phyloP scores from a whole-genome alignment of 1,284 basidiomycete species.

The Ceratobasidium sp. region DNA sequence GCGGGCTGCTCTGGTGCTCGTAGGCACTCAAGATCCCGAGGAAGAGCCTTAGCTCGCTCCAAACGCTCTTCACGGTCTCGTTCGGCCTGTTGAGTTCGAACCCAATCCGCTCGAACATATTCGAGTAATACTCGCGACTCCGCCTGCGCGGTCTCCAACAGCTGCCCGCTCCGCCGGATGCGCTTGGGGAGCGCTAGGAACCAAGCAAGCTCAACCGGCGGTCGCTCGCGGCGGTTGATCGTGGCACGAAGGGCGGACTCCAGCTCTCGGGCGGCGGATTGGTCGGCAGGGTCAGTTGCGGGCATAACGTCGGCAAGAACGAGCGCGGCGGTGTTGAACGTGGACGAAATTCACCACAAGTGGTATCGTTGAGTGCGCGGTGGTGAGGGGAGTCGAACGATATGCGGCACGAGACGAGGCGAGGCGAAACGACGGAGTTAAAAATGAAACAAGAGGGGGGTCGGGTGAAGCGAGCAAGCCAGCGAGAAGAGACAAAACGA shows the following conservation, averaged over 20 bases:
- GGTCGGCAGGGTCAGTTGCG: background rate
- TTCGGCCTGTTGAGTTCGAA: background rate
- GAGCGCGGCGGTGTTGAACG: no score
- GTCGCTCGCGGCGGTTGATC: background rate
- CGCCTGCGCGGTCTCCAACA: background rate
- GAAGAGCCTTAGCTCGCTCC: background rate
- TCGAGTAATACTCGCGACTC: background rate
- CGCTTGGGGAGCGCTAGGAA: background rate
- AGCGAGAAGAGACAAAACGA: background rate
- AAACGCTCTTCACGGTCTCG: background rate
- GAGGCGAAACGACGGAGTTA: background rate
- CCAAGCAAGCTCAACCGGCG: constrained; percentile 5
- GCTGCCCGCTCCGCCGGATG: background rate
- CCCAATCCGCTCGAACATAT: background rate
- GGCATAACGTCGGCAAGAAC: background rate
- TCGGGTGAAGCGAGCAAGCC: background rate
- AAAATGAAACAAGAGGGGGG: background rate
- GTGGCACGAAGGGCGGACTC: background rate
- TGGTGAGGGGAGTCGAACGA: background rate
- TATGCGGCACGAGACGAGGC: background rate
- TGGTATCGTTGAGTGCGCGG: background rate
- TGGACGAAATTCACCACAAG: background rate
- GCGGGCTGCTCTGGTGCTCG: background rate
- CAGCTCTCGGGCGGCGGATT: background rate
- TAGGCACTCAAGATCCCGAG: background rate